Evolutionary conservation across 176 grass and related monocot species (phyloP), one percentile per base, ranked within the genome.

Genomic region (Oryza officinalis): DNA sequence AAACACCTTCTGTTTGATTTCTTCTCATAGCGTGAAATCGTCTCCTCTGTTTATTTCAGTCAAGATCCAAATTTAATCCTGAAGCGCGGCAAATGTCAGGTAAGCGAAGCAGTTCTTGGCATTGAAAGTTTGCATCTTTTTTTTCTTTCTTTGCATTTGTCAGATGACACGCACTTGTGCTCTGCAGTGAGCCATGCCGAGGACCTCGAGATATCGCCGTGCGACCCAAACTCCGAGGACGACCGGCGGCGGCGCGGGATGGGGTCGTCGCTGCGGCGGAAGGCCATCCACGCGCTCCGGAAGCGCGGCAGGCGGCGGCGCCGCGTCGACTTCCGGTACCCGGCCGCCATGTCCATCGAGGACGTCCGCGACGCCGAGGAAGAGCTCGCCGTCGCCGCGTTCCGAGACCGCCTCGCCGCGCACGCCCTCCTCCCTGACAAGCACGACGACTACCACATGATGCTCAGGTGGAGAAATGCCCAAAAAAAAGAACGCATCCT

Each of bases 351-450:
- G 71, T 92, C 96, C 31, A 96, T 98, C 45, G 97, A 99, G 85
- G 97, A 99, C 81, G 88, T 99, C 47, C 89, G 97, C 45, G 93
- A 96, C 33, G 91, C 97, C 22, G 97, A 92, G 64, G 97, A 99
- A 88, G 97, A 99, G 85, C 91, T 80, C 69, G 87, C 91, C 25
- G 97, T 99, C 22, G n/a, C 80, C 64, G 81, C 91, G 9, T 96
- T 99, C 83, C 88, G 93, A 10, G 91, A 96, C 44, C 87, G 84
- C 1, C 93, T 99, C 60, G 79, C 80, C 35, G 61, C 92, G 13
- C 89, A 92, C 25, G 80, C 87, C 40, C 78, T 99, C 71, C 85
- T 96, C 54, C 89, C 97, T 2, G 97, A 96, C 25, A 99, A 89
- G 65, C 90, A 96, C 72, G 97, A 99, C 69, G 93, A 94, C 78